These are phyloP conservation scores for Ottelia alismoides DNA, from an alignment of 106 monocot species.

Conservation along the genomic window DNA sequence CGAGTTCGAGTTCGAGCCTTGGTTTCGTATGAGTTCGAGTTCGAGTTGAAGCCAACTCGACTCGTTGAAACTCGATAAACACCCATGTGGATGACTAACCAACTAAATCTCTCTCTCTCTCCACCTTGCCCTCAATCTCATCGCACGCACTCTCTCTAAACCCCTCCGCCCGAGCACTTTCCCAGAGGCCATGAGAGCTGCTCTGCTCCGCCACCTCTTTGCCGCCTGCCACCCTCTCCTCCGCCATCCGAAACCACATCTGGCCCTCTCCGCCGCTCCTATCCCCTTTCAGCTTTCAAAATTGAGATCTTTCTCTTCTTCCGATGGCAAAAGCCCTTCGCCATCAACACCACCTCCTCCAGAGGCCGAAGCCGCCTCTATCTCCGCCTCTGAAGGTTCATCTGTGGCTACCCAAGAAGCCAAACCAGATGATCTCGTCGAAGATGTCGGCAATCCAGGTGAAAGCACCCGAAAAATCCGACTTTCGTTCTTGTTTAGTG, in stretches of 20 bases:
- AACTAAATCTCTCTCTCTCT: no score
- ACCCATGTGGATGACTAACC: no score
- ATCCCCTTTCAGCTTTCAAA: neutral
- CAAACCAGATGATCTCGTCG: conserved; percentile 2
- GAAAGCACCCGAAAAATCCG: no score
- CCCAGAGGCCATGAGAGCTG: conserved; percentile 9
- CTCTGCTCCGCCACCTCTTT: conserved; percentile 9
- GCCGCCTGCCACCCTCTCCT: neutral
- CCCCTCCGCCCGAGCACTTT: no score
- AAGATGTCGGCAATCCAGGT: conserved; percentile 19
- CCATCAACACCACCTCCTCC: neutral
- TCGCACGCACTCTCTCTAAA: no score
- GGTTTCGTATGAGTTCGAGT: no score
- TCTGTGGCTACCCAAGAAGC: neutral
- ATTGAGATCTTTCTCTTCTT: conserved; percentile 14
- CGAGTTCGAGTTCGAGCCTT: no score
- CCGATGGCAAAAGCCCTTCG: no score
- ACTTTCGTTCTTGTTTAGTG: no score
- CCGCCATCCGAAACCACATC: neutral
- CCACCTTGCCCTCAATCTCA: no score
- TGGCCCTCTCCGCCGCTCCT: neutral
- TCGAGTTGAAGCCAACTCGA: no score
- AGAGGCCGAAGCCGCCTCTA: neutral
- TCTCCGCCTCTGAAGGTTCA: neutral
- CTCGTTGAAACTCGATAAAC: no score